Base-by-base conservation (phyloP, 2,329 filamentous ascomycete species). In the Dactylellina sp. region DNA sequence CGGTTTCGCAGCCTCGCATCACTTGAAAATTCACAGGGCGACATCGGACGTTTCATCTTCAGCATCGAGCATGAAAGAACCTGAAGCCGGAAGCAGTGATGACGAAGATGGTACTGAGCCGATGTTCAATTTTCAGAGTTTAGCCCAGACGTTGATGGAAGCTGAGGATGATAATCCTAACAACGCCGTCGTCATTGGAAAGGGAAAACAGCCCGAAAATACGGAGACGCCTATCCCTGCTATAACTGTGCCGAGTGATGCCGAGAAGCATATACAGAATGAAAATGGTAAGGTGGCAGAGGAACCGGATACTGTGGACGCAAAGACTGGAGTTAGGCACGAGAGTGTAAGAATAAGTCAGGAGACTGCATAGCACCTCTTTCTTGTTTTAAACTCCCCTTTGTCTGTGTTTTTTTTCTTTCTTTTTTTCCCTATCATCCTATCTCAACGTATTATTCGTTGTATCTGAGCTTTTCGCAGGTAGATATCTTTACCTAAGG, bases 71-170 rank as follows among this genome's bases (percentile, higher is more conserved):
- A 70, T 68, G 71, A 75, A 75, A 37, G 62, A 70, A 35, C 71
- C 71, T 4, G 71, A 68, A 20, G 68, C 75, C 3, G 59, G 61
- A 4, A 68, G 53, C 56, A 75, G 71, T 14, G 77, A 72, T 20
- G 77, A 78, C 28, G 77, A 76, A 14, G 77, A 78, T 44, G 75
- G 75, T 14, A 76, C 85, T 0, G 93, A 97, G 79, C 88, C 92
- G 1, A 88, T 97, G 86, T 95, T 96, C 81, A 97, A 97, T 80
- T 97, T 97, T 80, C 86, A 89, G 64, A 97, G 92, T 77, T 83
- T 98, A 20, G 91, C 92, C 1, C 91, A 92, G 75, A 91, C 96
- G 80, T 91, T 97, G 28, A 91, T 89, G 0, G 88, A 86, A 40
- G 85, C 88, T 55, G 86, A 88, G 44, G 84, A 85, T 65, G 79